Percentiles rank a stretch among this genome's conserved stretches.
Conservation (phyloP, 371 early-diverging fungal genomes). For the Mucor racemosus region DNA sequence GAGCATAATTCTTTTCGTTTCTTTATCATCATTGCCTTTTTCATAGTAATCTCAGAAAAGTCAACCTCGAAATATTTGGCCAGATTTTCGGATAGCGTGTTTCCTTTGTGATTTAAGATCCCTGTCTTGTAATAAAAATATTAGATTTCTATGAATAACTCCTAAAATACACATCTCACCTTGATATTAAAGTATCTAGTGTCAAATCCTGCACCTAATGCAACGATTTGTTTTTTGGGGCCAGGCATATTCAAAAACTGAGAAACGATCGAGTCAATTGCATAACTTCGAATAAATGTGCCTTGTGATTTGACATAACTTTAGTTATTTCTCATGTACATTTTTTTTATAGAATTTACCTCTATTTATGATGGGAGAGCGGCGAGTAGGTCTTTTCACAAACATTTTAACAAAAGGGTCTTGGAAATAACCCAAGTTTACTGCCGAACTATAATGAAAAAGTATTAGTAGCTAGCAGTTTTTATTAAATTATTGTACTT, state of each 20-base stretch:
- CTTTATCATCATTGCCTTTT: conserved; percentile 76
- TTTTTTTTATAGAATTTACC: conserved; percentile 45
- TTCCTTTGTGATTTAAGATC: conserved; percentile 8
- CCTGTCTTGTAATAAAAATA: conserved; percentile 8
- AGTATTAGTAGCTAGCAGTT: background rate
- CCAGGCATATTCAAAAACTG: conserved; percentile 58
- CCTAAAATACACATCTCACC: conserved; percentile 31
- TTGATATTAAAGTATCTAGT: conserved; percentile 88
- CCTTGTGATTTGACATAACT: conserved; percentile 41
- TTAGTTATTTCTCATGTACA: background rate
- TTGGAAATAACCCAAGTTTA: conserved; percentile 74
- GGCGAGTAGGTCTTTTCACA: conserved; percentile 65
- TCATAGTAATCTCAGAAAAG: conserved; percentile 82
- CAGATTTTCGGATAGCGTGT: conserved; percentile 1
- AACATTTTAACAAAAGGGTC: conserved; percentile 83
- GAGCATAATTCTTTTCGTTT: conserved; percentile 56
- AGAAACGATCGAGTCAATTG: conserved; percentile 66
- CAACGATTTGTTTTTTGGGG: conserved; percentile 73
- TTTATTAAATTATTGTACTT: conserved; percentile 23
- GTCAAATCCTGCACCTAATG: conserved; percentile 92
- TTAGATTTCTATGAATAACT: background rate
- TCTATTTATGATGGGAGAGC: conserved; percentile 93
- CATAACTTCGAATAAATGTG: conserved; percentile 72
- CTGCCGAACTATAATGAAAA: conserved; percentile 74
- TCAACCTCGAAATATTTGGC: conserved; percentile 88